Percentiles rank a stretch among this genome's conserved stretches.
Evolutionary conservation across 257 asterid species (phyloP).

Genomic region (Echium plantagineum): DNA sequence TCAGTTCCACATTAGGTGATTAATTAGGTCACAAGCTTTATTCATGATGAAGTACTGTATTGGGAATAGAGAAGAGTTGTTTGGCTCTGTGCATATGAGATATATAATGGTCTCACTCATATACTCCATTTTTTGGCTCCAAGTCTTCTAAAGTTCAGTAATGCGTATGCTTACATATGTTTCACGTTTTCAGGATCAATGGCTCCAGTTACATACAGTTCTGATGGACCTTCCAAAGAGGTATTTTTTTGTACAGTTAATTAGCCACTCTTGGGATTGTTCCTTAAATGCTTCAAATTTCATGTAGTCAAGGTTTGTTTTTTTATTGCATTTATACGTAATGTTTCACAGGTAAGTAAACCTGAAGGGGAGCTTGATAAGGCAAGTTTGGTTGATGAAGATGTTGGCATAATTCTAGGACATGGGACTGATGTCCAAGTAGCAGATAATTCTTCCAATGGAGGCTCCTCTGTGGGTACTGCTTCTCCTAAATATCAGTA

Average conservation of each 20-base stretch:
- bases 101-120: too few species aligned
- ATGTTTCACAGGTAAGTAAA: conserved; percentile 36
- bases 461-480: conserved; percentile 20
- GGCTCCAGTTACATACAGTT: conserved; percentile 23
- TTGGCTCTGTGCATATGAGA: too few species aligned
- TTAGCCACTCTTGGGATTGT: not conserved
- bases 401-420: conserved; percentile 11
- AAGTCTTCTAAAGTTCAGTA: not conserved
- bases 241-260: conserved; percentile 16
- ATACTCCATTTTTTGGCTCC: too few species aligned
- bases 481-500: conserved; percentile 17
- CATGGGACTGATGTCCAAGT: conserved; percentile 8
- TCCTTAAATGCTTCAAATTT: not conserved
- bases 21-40: too few species aligned
- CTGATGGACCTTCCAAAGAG: conserved; percentile 49
- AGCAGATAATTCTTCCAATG: conserved; percentile 21
- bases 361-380: conserved; percentile 18
- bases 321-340: not conserved
- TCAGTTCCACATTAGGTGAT: too few species aligned
- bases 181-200: conserved; percentile 27
- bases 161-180: not conserved
- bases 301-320: not conserved
- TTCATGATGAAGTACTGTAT: too few species aligned
- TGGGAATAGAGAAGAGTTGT: too few species aligned
- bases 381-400: conserved; percentile 16